phyloP scores from a whole-genome alignment of 768 basidiomycete species.

The Podaxis carcinomalis region DNA sequence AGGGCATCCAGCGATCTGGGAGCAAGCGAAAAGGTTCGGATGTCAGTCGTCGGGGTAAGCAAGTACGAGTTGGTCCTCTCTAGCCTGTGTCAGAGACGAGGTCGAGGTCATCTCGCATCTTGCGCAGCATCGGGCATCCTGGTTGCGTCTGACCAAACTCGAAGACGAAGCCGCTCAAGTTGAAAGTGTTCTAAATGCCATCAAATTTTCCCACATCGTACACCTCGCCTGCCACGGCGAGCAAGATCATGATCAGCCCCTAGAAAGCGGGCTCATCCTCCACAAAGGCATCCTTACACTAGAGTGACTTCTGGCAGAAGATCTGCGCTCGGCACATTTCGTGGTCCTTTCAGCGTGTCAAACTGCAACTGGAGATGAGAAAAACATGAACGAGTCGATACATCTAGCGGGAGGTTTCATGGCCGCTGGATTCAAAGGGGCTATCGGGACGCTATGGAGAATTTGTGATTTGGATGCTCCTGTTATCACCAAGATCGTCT shows the following conservation, averaged over 20 bases:
- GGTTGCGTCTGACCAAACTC: neutral
- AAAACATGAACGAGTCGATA: slow-evolving; percentile 23
- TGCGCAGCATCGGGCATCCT: neutral
- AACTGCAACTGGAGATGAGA: slow-evolving; percentile 30
- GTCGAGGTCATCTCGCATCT: neutral
- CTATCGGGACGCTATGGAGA: slow-evolving; percentile 43
- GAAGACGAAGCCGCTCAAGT: neutral
- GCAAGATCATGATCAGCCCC: slow-evolving; percentile 13
- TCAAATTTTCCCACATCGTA: slow-evolving; percentile 3
- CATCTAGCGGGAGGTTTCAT: slow-evolving; percentile 40
- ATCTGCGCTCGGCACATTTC: slow-evolving; percentile 23
- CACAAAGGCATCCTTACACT: slow-evolving; percentile 16
- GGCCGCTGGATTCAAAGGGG: slow-evolving; percentile 25
- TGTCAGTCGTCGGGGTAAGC: neutral
- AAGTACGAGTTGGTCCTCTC: neutral
- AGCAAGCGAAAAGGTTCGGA: neutral
- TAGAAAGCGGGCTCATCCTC: slow-evolving; percentile 16
- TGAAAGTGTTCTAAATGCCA: neutral
- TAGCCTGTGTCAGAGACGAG: neutral
- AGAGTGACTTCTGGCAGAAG: slow-evolving; percentile 17
- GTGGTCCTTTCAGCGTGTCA: slow-evolving; percentile 46
- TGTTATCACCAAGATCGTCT: slow-evolving; percentile 21
- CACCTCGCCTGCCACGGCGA: slow-evolving; percentile 17
- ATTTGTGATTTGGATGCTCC: slow-evolving; percentile 34
- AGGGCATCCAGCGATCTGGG: too few species aligned